Conservation (phyloP, 2,329 filamentous ascomycete species). For the Ascochyta koolunga region DNA sequence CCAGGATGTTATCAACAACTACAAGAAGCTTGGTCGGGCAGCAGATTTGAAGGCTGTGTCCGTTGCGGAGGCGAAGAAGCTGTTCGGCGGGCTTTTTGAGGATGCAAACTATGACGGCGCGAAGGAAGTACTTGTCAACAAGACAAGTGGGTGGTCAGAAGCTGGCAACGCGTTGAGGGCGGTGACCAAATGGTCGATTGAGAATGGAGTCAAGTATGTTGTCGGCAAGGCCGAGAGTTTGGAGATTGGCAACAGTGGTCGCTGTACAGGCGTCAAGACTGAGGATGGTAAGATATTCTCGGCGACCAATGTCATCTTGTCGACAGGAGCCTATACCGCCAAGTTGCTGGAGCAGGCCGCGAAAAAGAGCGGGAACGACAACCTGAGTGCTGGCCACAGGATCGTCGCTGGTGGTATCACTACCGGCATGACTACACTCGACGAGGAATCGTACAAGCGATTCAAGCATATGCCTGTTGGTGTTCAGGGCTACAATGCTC, state of each 20-base stretch:
- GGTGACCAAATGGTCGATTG: slow-evolving; percentile 59
- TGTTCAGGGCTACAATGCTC: slow-evolving; percentile 39
- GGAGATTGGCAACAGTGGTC: slow-evolving; percentile 54
- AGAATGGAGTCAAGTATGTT: slow-evolving; percentile 65
- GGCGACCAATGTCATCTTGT: slow-evolving; percentile 43
- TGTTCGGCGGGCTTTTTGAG: slow-evolving; percentile 65
- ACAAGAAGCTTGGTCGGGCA: slow-evolving; percentile 56
- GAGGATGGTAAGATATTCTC: slow-evolving; percentile 40
- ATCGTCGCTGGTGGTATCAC: slow-evolving; percentile 64
- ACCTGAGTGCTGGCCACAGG: slow-evolving; percentile 60
- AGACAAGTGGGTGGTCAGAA: slow-evolving; percentile 67
- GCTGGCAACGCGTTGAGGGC: slow-evolving; percentile 63
- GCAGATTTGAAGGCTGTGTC: slow-evolving; percentile 56
- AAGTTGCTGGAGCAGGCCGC: slow-evolving; percentile 57
- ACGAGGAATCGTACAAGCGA: slow-evolving; percentile 33
- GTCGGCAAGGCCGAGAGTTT: slow-evolving; percentile 59
- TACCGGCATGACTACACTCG: slow-evolving; percentile 56
- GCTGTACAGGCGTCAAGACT: slow-evolving; percentile 47
- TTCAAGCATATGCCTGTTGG: slow-evolving; percentile 45
- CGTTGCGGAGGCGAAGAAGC: slow-evolving; percentile 58
- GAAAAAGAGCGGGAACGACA: slow-evolving; percentile 51
- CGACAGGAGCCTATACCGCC: slow-evolving; percentile 52
- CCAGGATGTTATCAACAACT: slow-evolving; percentile 56
- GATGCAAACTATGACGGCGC: slow-evolving; percentile 65
- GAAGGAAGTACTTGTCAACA: slow-evolving; percentile 66